A percentile compares a stretch with the other conserved stretches of the same genome.
Conservation (phyloP, 352 stramenopile genomes). For the Pythium volutum region DNA sequence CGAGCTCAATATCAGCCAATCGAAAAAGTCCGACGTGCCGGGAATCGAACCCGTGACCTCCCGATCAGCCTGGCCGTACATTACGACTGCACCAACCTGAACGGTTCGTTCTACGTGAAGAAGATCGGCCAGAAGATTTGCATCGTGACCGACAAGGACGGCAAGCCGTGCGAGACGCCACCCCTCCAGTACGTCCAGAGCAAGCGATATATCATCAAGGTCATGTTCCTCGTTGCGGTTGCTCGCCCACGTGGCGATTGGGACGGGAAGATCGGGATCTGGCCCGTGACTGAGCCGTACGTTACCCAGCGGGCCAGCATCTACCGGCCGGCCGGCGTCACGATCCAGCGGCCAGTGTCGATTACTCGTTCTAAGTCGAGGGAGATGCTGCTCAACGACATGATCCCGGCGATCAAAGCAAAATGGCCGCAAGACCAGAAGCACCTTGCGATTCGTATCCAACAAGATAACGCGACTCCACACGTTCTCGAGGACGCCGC, state of each 20-base stretch:
- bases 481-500: slow-evolving; percentile 7
- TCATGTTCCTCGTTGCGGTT: too few species aligned
- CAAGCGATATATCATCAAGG: too few species aligned
- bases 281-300: not conserved
- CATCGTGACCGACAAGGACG: slow-evolving; percentile 6
- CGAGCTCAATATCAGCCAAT: too few species aligned
- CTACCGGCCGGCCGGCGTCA: not conserved
- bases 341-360: not conserved
- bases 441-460: slow-evolving; percentile 4
- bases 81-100: too few species aligned
- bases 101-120: slow-evolving; percentile 9
- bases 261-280: too few species aligned
- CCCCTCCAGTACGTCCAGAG: too few species aligned
- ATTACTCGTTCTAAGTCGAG: not conserved
- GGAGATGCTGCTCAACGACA: slow-evolving; percentile 3
- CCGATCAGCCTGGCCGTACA: too few species aligned
- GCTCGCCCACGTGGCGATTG: too few species aligned
- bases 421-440: slow-evolving; percentile 13
- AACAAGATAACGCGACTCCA: slow-evolving; percentile 25
- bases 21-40: too few species aligned
- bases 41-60: too few species aligned
- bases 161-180: too few species aligned
- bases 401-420: slow-evolving; percentile 14
- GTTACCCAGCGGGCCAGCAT: slow-evolving; percentile 1
- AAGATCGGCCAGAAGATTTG: slow-evolving; percentile 9